Conservation (phyloP, 176 grass and related monocot genomes). For the Dactylis glomerata region DNA sequence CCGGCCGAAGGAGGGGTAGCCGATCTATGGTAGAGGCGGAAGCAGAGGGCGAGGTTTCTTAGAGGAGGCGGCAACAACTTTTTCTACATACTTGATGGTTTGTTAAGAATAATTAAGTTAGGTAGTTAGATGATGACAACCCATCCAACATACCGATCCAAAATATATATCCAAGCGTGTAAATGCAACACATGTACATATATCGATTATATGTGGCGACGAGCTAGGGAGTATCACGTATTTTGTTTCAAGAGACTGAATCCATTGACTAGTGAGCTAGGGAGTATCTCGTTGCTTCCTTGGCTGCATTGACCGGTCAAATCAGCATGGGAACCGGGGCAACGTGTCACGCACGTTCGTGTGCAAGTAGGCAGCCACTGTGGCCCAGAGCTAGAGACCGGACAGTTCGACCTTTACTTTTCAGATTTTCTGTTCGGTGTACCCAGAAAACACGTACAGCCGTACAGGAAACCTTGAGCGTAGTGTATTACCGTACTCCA, state of each 20-base stretch:
- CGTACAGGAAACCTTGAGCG: not conserved
- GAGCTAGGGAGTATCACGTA: not conserved
- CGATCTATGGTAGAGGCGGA: too few species aligned
- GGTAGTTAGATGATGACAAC: too few species aligned
- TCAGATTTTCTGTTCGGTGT: too few species aligned
- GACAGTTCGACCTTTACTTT: not conserved
- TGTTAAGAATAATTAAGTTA: too few species aligned
- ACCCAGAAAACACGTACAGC: not conserved
- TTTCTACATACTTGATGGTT: too few species aligned
- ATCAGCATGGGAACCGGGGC: not conserved
- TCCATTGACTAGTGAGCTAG: not conserved
- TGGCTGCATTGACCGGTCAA: not conserved
- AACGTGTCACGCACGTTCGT: not conserved
- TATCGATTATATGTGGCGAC: too few species aligned
- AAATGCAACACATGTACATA: too few species aligned
- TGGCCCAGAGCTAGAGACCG: not conserved
- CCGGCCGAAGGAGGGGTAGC: too few species aligned
- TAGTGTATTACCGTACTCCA: not conserved
- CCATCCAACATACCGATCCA: too few species aligned
- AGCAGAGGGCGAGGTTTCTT: too few species aligned
- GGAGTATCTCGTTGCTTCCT: not conserved
- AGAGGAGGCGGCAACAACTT: too few species aligned
- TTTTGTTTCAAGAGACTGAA: not conserved
- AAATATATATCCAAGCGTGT: too few species aligned
- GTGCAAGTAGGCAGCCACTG: not conserved